phyloP scores from a whole-genome alignment of 768 basidiomycete species.

The Lactarius trivialis region DNA sequence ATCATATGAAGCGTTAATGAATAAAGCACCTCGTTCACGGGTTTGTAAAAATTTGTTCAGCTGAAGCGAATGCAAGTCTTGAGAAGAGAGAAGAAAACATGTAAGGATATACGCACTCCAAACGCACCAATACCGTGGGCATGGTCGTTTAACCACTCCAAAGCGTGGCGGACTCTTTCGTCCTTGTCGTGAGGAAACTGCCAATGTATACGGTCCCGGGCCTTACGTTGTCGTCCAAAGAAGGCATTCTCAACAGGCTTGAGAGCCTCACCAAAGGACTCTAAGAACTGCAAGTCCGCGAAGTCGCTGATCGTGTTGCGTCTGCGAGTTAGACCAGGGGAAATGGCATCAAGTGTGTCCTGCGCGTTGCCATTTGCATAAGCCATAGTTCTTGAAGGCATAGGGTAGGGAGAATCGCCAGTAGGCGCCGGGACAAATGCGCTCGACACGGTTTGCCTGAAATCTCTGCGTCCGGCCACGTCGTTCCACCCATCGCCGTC shows the following conservation, averaged over 20 bases:
- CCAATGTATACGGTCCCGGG: constrained; percentile 25
- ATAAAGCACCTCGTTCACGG: constrained; percentile 22
- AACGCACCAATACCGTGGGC: constrained; percentile 18
- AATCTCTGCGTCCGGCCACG: constrained; percentile 7
- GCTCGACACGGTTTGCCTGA: constrained; percentile 5
- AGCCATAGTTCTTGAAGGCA: constrained; percentile 24
- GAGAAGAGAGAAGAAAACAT: not conserved
- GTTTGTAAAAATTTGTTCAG: constrained; percentile 22
- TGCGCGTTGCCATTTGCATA: constrained; percentile 12
- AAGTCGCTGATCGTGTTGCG: constrained; percentile 14
- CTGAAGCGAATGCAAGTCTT: not conserved
- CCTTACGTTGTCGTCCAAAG: constrained; percentile 24
- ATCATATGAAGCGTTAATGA: constrained; percentile 21
- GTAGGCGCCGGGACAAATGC: constrained; percentile 8
- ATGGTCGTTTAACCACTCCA: constrained; percentile 21
- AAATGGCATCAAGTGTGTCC: constrained; percentile 5
- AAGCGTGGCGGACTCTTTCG: constrained; percentile 11
- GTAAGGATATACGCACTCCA: constrained; percentile 16
- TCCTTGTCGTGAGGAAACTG: constrained; percentile 24
- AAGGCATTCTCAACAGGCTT: constrained; percentile 16
- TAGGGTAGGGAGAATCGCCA: constrained; percentile 15
- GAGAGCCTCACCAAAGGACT: constrained; percentile 20
- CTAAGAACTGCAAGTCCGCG: constrained; percentile 8
- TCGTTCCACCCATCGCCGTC: constrained; percentile 19
- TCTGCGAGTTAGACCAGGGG: constrained; percentile 10